Evolutionary conservation across 345 rosid genomes (phyloP), one percentile per base, ranked within the genome.

Genomic region (Hibiscus syriacus): DNA sequence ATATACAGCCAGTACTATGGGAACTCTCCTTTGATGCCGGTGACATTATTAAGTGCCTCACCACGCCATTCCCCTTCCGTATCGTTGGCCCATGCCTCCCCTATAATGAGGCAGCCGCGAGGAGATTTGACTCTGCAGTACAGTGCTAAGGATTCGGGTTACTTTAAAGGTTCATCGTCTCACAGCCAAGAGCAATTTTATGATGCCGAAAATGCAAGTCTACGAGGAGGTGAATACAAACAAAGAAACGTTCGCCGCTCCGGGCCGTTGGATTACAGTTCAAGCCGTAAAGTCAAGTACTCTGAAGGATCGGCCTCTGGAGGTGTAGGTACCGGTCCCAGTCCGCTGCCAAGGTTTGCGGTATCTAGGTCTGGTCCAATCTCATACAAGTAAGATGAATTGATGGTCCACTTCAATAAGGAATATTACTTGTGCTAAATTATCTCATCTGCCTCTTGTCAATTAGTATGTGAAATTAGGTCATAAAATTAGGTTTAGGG

Each of bases 311-410:
- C 98, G 5, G 77, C 86, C 61, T 87, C 97, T 6, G 90, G 80
- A 43, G 81, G 90, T 80, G 81, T 76, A 22, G 97, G 97, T 76
- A 83, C 78, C 23, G 97, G 97, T 76, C 98, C 90, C 55, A 88
- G 95, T 66, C 93, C 97, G 0, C 73, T 94, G 69, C 98, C 96
- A 9, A 81, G 96, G 80, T 95, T 92, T 80, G 96, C 98, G 0
- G 96, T 85, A 38, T 95, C 99, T 36, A 89, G 99, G 71, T 95
- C 98, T 9, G 97, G 99, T 53, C 99, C 99, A 16, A 80, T 95
- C 64, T 80, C 89, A 16, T 90, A 92, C 62, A 92, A 95, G n/a
- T 91, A 87, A 80, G 52, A 20, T 50, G 13, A 73, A 23, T 22
- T 22, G 38, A 27, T n/a, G n/a, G n/a, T 5, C 12, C 39, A 57